Evolutionary conservation across 2,329 filamentous ascomycete species (phyloP).

Genomic region (Xylaria sp.): DNA sequence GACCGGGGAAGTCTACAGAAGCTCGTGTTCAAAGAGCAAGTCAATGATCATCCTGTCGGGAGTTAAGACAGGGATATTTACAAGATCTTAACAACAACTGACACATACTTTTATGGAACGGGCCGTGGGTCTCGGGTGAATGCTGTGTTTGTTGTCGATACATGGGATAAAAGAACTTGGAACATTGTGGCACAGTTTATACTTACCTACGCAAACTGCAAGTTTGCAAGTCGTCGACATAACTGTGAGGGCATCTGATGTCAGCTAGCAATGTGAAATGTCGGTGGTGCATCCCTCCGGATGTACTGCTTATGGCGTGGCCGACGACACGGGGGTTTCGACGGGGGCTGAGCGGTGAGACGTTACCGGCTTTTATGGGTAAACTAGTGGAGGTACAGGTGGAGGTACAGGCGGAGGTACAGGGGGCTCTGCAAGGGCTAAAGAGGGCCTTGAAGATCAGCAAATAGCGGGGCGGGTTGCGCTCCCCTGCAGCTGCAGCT

Average conservation of each 20-base stretch:
- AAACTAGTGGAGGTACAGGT: constrained; percentile 27
- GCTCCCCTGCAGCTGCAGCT: constrained; percentile 34
- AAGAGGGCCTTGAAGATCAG: constrained; percentile 1
- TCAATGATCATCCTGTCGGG: not conserved
- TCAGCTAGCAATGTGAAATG: constrained; percentile 15
- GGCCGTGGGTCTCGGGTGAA: constrained; percentile 32
- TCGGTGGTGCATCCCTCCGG: constrained; percentile 18
- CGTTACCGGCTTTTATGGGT: constrained; percentile 29
- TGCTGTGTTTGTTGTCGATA: constrained; percentile 1
- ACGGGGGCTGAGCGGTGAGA: constrained; percentile 38
- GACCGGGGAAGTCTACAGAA: constrained; percentile 15
- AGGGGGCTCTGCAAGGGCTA: not conserved
- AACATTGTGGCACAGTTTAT: not conserved
- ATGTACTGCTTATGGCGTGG: not conserved
- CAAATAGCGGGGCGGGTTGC: constrained; percentile 34
- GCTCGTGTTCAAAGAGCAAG: constrained; percentile 27
- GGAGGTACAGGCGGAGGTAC: constrained; percentile 23
- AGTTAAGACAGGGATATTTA: constrained; percentile 14
- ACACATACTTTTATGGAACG: constrained; percentile 12
- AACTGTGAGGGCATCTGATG: constrained; percentile 27
- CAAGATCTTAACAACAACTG: constrained; percentile 15
- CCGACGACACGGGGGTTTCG: constrained; percentile 15
- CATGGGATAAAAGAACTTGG: not conserved
- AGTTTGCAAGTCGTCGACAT: no score
- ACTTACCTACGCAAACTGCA: constrained; percentile 9